Conservation (phyloP, 2,329 filamentous ascomycete species). For the Davidsoniella australis region DNA sequence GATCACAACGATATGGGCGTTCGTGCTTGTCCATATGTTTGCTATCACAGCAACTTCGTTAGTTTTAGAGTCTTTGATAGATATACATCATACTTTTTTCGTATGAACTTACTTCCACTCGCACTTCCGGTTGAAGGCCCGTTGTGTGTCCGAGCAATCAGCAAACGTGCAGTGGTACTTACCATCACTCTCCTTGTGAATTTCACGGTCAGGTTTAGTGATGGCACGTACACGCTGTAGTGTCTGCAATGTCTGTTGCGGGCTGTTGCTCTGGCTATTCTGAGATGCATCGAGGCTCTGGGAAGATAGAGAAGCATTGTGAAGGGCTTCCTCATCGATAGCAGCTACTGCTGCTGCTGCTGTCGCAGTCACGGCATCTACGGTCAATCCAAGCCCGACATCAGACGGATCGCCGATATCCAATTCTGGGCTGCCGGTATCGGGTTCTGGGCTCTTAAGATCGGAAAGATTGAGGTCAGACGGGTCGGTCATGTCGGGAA, state of each 20-base stretch:
- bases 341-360: neutral
- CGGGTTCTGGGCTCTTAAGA: constrained; percentile 5
- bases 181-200: constrained; percentile 48
- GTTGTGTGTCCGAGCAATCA: constrained; percentile 48
- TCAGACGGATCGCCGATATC: neutral
- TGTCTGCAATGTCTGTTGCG: neutral
- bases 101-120: constrained; percentile 71
- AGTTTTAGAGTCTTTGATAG: neutral
- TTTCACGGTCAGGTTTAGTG: constrained; percentile 39
- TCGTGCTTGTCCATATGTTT: constrained; percentile 99
- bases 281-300: too few species aligned
- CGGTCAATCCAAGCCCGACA: neutral
- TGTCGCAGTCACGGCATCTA: neutral
- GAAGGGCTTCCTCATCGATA: neutral
- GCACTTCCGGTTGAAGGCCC: constrained; percentile 64
- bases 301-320: neutral
- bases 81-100: neutral
- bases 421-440: constrained; percentile 3
- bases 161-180: constrained; percentile 58
- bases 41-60: constrained; percentile 26
- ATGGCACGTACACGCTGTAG: constrained; percentile 32
- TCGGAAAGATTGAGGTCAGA: constrained; percentile 9
- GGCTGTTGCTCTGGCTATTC: neutral
- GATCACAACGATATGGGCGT: constrained; percentile 72
- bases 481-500: constrained; percentile 17